Base-by-base conservation (phyloP, 1,139 yeast species). In the Petasospora fabianii region DNA sequence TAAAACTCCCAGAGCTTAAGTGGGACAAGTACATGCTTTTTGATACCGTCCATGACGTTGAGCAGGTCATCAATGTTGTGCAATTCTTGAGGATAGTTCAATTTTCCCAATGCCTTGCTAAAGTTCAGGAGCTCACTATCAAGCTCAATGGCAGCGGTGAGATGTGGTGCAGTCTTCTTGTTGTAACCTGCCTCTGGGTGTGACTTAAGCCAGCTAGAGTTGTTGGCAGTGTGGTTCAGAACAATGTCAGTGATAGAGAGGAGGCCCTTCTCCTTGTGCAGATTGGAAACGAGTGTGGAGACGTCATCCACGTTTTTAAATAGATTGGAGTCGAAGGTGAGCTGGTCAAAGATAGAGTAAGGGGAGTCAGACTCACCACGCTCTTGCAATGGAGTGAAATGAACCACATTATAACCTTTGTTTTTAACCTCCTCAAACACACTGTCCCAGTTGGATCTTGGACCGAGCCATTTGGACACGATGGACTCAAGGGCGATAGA, bases 181-280 rank as follows among this genome's bases (percentile, higher is more conserved):
- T 86, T 85, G 63, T 92, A 92, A 7, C 97, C 97, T 3, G 87
- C 77, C 27, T 90, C 96, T 0, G 97, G 97, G 51, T 84, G 88
- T 4, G 81, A 83, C 38, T 75, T 65, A 28, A 92, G 62, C 98
- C 98, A 92, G 1, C 58, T 64, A 0, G 97, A 87, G 60, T 92
- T 86, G 57, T 85, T 73, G 3, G 97, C 96, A 0, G 97, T 92
- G 58, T 92, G 98, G 59, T 92, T 92, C 71, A 88, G 80, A 3
- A 92, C 97, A 32, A 92, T 83, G 62, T 92, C 98, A 1, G 96
- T 87, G 63, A 92, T 68, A 1, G 96, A 73, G 38, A 92, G 67
- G 46, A 90, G 70, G 4, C 75, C 73, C 51, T 83, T 70, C 24
- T 81, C 67, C 19, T 65, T 54, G 53, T 80, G 78, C 55, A 84